Evolutionary conservation across 2,329 filamentous ascomycete genomes (phyloP).

Genomic region (Nakataea oryzae): DNA sequence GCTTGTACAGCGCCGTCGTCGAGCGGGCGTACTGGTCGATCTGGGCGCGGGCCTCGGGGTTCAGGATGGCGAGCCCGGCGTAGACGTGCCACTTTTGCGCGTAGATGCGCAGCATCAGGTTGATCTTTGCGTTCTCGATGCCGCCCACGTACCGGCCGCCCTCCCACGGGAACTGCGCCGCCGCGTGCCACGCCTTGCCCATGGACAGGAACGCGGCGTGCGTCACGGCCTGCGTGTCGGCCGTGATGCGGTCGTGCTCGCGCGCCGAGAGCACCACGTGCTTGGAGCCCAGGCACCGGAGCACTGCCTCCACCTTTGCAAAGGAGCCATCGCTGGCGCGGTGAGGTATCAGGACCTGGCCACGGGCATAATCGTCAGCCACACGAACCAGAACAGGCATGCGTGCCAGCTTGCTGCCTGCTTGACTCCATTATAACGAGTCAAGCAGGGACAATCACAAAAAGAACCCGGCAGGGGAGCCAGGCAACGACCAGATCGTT

Average conservation of each 20-base stretch:
- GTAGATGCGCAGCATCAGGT: slow-evolving; percentile 94
- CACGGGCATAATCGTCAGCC: not conserved
- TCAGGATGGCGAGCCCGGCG: slow-evolving; percentile 91
- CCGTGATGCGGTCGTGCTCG: slow-evolving; percentile 92
- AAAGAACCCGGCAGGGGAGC: not conserved
- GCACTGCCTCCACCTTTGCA: slow-evolving; percentile 66
- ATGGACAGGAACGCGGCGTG: slow-evolving; percentile 95
- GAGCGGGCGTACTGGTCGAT: slow-evolving; percentile 89
- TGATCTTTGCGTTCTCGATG: slow-evolving; percentile 99
- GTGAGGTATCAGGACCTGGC: slow-evolving; percentile 75
- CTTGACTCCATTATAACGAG: no score
- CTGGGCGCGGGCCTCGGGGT: slow-evolving; percentile 83
- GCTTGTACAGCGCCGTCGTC: slow-evolving; percentile 89
- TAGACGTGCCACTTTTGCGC: slow-evolving; percentile 99
- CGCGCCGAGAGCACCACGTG: slow-evolving; percentile 78
- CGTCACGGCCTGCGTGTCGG: slow-evolving; percentile 95
- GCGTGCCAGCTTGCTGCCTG: not conserved
- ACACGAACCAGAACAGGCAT: not conserved
- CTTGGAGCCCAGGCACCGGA: slow-evolving; percentile 76
- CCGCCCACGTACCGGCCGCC: slow-evolving; percentile 90
- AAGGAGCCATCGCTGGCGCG: slow-evolving; percentile 71
- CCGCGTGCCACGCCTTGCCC: slow-evolving; percentile 96
- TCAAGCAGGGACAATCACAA: no score
- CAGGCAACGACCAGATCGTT: not conserved
- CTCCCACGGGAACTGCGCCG: slow-evolving; percentile 95